phyloP scores from a whole-genome alignment of 139 green algal genomes.

The Chlorella sp. region DNA sequence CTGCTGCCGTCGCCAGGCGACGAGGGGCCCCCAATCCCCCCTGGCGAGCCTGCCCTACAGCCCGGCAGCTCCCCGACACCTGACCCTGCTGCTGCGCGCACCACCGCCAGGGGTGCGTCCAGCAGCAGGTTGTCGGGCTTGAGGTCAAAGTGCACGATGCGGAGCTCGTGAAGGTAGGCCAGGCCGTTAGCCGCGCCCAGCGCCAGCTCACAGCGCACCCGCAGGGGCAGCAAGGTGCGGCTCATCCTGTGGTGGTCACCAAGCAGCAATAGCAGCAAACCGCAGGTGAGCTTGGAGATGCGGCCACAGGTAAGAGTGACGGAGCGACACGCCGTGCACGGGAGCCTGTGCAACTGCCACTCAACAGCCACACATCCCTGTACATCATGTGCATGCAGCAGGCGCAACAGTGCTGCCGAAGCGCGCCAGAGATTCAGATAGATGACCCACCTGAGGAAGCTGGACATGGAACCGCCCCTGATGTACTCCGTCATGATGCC shows the following conservation, averaged over 20 bases:
- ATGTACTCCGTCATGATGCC: constrained; percentile 90
- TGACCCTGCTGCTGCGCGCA: constrained; percentile 1
- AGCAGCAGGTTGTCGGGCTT: constrained; percentile 89
- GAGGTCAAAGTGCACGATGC: constrained; percentile 92
- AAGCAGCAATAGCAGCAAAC: neutral
- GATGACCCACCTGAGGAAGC: neutral
- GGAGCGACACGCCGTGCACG: neutral
- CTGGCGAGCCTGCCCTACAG: too few species aligned
- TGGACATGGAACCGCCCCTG: constrained; percentile 52
- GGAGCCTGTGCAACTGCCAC: neutral
- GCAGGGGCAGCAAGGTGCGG: too few species aligned
- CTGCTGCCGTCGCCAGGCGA: neutral
- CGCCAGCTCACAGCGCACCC: constrained; percentile 71
- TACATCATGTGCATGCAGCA: neutral
- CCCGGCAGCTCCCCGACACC: neutral
- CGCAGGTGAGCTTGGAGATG: neutral
- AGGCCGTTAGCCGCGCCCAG: constrained; percentile 73
- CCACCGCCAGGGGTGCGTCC: constrained; percentile 47
- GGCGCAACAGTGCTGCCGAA: neutral
- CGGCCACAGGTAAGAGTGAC: neutral
- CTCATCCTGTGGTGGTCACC: constrained; percentile 7
- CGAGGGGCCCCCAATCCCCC: too few species aligned
- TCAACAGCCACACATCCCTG: neutral
- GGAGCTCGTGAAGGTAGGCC: constrained; percentile 39
- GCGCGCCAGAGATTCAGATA: neutral